Evolutionary conservation across 2,329 filamentous ascomycete species (phyloP).

Genomic region (Cladophialophora psammophila): DNA sequence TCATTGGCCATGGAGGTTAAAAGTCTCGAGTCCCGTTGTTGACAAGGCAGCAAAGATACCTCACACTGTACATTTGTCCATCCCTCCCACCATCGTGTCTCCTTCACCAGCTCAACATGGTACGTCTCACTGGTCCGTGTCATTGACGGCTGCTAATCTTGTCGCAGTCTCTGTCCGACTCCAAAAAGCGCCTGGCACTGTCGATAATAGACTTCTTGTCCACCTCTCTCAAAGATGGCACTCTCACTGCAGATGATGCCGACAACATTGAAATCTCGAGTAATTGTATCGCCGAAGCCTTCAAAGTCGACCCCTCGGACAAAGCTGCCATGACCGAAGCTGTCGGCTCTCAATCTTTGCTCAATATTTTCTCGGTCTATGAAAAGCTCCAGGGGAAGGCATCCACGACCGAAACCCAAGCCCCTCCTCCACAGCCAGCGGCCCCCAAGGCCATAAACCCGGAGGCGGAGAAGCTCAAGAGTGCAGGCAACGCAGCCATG

Average conservation of each 20-base stretch:
- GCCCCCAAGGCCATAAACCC: conserved; percentile 56
- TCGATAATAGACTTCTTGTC: conserved; percentile 96
- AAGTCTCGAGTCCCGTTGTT: neutral
- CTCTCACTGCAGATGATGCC: conserved; percentile 82
- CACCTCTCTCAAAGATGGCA: conserved; percentile 84
- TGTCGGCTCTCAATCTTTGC: conserved; percentile 83
- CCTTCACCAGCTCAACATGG: neutral
- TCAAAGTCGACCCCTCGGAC: conserved; percentile 89
- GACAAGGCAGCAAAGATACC: neutral
- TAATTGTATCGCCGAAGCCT: conserved; percentile 93
- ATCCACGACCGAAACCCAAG: conserved; percentile 52
- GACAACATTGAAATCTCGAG: conserved; percentile 94
- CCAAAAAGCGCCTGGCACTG: conserved; percentile 89
- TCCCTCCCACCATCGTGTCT: neutral
- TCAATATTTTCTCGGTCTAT: conserved; percentile 93
- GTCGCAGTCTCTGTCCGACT: conserved; percentile 49
- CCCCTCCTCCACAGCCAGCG: conserved; percentile 48
- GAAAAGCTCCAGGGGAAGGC: conserved; percentile 85
- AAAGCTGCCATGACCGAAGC: conserved; percentile 75
- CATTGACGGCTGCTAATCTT: neutral
- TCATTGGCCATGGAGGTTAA: neutral
- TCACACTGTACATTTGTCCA: neutral
- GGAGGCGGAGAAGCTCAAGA: conserved; percentile 88
- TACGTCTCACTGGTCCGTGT: neutral
- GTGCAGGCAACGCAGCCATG: conserved; percentile 92